phyloP scores from a whole-genome alignment of 441 rosid genomes.

The Biscutella laevigata region DNA sequence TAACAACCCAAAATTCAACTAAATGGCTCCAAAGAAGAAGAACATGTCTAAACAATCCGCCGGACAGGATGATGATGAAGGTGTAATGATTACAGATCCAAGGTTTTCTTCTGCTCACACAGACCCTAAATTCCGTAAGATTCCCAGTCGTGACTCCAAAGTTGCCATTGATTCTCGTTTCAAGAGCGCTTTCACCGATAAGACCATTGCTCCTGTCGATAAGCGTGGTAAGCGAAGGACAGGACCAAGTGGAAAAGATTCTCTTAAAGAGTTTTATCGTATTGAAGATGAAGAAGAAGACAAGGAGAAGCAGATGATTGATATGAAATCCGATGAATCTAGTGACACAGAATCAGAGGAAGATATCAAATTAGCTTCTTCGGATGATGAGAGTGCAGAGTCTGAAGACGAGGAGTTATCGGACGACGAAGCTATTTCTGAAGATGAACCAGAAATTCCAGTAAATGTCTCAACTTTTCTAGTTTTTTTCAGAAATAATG shows the following conservation, averaged over 20 bases:
- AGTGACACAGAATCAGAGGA: conserved; percentile 23
- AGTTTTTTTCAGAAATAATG: neutral
- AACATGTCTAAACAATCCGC: no score
- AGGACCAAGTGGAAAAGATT: conserved; percentile 27
- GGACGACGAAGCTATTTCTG: conserved; percentile 33
- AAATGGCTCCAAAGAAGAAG: no score
- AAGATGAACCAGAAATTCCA: conserved; percentile 36
- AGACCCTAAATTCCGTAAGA: conserved; percentile 70
- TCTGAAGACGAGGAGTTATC: conserved; percentile 25
- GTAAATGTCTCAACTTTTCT: conserved; percentile 22
- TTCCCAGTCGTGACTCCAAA: conserved; percentile 51
- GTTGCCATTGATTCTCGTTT: conserved; percentile 74
- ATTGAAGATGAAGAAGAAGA: conserved; percentile 28
- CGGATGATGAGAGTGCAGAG: conserved; percentile 22
- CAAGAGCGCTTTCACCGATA: conserved; percentile 45
- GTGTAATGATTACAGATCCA: conserved; percentile 46
- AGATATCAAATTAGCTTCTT: conserved; percentile 12
- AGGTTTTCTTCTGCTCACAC: conserved; percentile 60
- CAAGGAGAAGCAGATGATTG: conserved; percentile 4
- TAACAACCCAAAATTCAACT: no score
- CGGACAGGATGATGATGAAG: no score
- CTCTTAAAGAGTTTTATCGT: conserved; percentile 58
- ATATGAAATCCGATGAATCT: conserved; percentile 22
- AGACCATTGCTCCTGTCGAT: conserved; percentile 46
- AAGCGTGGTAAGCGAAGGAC: conserved; percentile 66